phyloP scores from a whole-genome alignment of 345 rosid species.

The Murraya koenigii region DNA sequence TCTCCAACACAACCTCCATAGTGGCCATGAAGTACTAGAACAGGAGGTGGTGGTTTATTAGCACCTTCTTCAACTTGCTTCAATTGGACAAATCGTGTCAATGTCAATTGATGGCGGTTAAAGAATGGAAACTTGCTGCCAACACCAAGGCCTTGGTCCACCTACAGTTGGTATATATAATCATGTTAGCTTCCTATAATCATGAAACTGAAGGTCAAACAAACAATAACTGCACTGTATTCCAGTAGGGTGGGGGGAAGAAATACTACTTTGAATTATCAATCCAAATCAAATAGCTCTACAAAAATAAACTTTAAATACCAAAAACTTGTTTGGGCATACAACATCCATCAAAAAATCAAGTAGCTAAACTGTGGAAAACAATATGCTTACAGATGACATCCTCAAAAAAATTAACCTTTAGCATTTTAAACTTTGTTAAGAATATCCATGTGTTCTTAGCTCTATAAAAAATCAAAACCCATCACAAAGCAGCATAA shows the following conservation, averaged over 20 bases:
- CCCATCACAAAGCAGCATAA: not conserved
- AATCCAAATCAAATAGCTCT: not conserved
- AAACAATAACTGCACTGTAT: not conserved
- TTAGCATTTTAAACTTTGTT: not conserved
- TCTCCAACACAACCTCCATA: slow-evolving; percentile 99
- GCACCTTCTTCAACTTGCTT: slow-evolving; percentile 85
- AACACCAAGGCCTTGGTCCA: slow-evolving; percentile 96
- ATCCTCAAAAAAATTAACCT: no score
- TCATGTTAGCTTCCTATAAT: slow-evolving; percentile 12
- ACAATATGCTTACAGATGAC: no score
- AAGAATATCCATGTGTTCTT: not conserved
- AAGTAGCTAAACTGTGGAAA: not conserved
- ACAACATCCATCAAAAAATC: not conserved
- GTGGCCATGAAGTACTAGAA: slow-evolving; percentile 93
- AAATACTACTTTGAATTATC: not conserved
- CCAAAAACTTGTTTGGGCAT: not conserved
- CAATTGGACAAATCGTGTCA: slow-evolving; percentile 83
- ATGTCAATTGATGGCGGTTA: slow-evolving; percentile 88
- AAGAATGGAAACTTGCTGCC: slow-evolving; percentile 97
- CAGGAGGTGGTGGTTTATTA: slow-evolving; percentile 81
- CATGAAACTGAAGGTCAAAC: not conserved
- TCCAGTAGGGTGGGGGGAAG: not conserved
- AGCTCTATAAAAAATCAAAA: not conserved
- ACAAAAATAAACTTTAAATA: not conserved
- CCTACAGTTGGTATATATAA: slow-evolving; percentile 43